These are phyloP conservation scores for Mycocentrospora acerina DNA, from an alignment of 2,329 filamentous ascomycete species.

Conservation along the genomic window DNA sequence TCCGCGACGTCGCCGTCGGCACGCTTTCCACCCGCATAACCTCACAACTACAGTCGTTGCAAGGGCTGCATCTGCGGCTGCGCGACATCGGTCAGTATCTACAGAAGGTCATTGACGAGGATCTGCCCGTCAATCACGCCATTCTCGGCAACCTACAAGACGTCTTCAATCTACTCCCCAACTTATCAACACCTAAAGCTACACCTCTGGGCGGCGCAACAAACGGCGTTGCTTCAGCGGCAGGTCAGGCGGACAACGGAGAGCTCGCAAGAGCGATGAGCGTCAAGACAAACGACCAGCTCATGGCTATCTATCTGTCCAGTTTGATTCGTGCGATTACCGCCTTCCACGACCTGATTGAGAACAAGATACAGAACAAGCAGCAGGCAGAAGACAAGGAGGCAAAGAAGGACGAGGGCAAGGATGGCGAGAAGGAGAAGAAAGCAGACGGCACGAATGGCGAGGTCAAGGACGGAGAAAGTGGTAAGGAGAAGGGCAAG, in stretches of 20 bases:
- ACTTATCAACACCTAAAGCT: conserved; percentile 81
- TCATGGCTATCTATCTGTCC: conserved; percentile 97
- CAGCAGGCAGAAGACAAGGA: conserved; percentile 97
- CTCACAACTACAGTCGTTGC: conserved; percentile 94
- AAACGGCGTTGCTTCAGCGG: conserved; percentile 53
- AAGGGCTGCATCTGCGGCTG: conserved; percentile 90
- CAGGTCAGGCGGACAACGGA: conserved; percentile 63
- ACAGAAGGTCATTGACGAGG: conserved; percentile 89
- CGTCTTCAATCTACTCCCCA: conserved; percentile 96
- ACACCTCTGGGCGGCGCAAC: conserved; percentile 49
- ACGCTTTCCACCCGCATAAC: conserved; percentile 96
- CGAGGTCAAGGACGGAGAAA: conserved; percentile 52
- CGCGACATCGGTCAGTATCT: conserved; percentile 95
- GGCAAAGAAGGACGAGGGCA: conserved; percentile 59
- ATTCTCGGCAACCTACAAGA: conserved; percentile 99
- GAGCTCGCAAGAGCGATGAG: conserved; percentile 96
- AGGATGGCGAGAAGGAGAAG: conserved; percentile 67
- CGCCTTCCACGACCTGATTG: conserved; percentile 97
- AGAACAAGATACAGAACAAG: conserved; percentile 99
- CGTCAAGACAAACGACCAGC: conserved; percentile 98
- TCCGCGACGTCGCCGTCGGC: conserved; percentile 95
- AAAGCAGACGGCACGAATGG: conserved; percentile 58
- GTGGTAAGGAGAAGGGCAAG: conserved; percentile 59
- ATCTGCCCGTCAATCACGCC: conserved; percentile 93
- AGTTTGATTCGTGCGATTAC: conserved; percentile 97